A percentile compares a stretch with the other conserved stretches of the same genome.
phyloP scores from a whole-genome alignment of 495 filamentous ascomycete species.

The Oidiodendron maius region DNA sequence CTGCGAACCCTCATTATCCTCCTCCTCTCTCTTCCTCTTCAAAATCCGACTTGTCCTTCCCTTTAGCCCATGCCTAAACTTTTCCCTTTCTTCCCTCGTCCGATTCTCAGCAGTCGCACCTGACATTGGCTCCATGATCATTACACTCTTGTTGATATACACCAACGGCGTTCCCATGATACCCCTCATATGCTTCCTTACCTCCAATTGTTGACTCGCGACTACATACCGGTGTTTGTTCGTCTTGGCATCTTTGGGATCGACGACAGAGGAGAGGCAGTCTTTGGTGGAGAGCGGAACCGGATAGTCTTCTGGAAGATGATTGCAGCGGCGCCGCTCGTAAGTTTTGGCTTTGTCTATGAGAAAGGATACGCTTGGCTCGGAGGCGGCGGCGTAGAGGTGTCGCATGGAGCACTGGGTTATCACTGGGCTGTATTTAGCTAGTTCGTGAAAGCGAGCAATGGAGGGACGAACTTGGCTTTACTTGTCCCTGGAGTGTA shows the following conservation, averaged over 20 bases:
- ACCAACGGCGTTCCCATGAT: constrained; percentile 72
- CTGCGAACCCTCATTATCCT: constrained; percentile 32
- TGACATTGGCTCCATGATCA: constrained; percentile 89
- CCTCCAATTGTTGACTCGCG: constrained; percentile 62
- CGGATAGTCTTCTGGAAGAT: constrained; percentile 66
- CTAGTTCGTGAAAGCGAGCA: constrained; percentile 1
- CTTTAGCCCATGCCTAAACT: constrained; percentile 69
- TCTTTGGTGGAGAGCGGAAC: constrained; percentile 68
- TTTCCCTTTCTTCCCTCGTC: constrained; percentile 63
- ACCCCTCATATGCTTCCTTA: constrained; percentile 46
- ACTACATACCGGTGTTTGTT: constrained; percentile 93
- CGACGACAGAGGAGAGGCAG: constrained; percentile 74
- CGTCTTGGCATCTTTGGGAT: constrained; percentile 57
- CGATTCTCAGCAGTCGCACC: constrained; percentile 51
- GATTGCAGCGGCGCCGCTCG: constrained; percentile 83
- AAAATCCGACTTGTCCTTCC: constrained; percentile 33
- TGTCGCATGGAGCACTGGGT: constrained; percentile 66
- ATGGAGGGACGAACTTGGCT: constrained; percentile 57
- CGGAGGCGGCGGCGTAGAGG: constrained; percentile 53
- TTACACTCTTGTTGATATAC: constrained; percentile 78
- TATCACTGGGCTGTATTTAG: constrained; percentile 38
- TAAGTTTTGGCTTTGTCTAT: constrained; percentile 66
- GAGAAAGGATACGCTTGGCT: constrained; percentile 48
- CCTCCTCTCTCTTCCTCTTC: constrained; percentile 50
- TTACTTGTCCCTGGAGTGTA: constrained; percentile 74